Percentiles rank a stretch among this genome's conserved stretches.
phyloP scores from a whole-genome alignment of 2,329 filamentous ascomycete genomes.

The Colletotrichum godetiae region DNA sequence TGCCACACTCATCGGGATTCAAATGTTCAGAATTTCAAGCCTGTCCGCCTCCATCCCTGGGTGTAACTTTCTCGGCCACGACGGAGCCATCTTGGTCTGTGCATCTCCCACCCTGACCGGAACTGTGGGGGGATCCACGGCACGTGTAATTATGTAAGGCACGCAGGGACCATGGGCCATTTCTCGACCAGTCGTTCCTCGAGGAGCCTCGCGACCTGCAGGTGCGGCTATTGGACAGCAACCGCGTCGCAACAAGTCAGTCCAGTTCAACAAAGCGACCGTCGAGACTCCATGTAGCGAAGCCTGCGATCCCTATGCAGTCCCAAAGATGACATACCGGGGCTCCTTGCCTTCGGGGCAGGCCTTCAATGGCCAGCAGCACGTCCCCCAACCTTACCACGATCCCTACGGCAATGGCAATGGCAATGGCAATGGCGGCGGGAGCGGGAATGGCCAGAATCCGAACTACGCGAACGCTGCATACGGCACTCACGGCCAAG shows the following conservation, averaged over 20 bases:
- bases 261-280: constrained; percentile 26
- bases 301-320: constrained; percentile 35
- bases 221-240: constrained; percentile 34
- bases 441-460: constrained; percentile 28
- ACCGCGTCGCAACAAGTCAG: constrained; percentile 30
- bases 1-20: neutral
- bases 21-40: neutral
- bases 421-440: constrained; percentile 38
- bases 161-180: neutral
- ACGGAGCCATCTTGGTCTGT: neutral
- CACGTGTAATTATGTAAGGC: constrained; percentile 35
- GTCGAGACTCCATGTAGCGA: constrained; percentile 27
- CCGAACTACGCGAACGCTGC: constrained; percentile 35
- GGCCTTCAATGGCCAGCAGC: constrained; percentile 51
- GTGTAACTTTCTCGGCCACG: neutral
- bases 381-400: constrained; percentile 31
- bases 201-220: constrained; percentile 30
- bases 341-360: constrained; percentile 54
- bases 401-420: constrained; percentile 26
- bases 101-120: neutral
- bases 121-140: neutral
- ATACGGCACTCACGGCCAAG: constrained; percentile 38
- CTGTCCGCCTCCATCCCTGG: too few relatives aligned
- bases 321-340: constrained; percentile 48
- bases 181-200: constrained; percentile 13